Evolutionary conservation across 371 early-diverging fungal species (phyloP).

Genomic region (Rhizomucor pusillus): DNA sequence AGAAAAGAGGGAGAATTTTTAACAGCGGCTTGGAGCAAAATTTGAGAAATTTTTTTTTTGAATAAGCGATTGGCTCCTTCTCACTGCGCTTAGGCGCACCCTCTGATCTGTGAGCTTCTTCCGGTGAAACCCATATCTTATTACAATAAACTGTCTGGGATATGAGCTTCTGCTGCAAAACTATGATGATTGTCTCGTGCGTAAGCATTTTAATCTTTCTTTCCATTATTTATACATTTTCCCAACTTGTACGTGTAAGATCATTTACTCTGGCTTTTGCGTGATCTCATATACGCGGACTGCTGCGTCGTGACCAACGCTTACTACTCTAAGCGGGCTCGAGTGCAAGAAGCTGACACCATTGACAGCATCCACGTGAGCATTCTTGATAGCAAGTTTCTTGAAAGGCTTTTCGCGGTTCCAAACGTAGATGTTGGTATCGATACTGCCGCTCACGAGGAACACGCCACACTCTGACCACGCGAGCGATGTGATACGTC

Average conservation of each 20-base stretch:
- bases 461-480: conserved; percentile 80
- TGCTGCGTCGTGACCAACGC: conserved; percentile 81
- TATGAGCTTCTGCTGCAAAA: too few species aligned
- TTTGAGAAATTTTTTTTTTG: too few species aligned
- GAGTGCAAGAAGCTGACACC: conserved; percentile 62
- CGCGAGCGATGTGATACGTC: conserved; percentile 73
- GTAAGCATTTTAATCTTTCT: too few species aligned
- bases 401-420: conserved; percentile 76
- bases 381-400: conserved; percentile 75
- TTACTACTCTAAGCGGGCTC: conserved; percentile 53
- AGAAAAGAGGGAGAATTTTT: conserved; percentile 2
- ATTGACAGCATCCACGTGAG: conserved; percentile 81
- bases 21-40: too few species aligned
- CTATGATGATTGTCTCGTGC: too few species aligned
- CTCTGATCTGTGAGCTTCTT: too few species aligned
- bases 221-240: too few species aligned
- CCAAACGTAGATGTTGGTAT: conserved; percentile 92
- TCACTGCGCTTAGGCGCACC: too few species aligned
- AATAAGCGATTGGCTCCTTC: too few species aligned
- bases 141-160: too few species aligned
- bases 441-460: conserved; percentile 83
- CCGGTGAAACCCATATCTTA: too few species aligned
- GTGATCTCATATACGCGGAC: conserved; percentile 74
- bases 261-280: conserved; percentile 28
- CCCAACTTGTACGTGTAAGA: neutral